Evolutionary conservation across 140 eudicot genomes (phyloP).

Genomic region (Stevia rebaudiana): DNA sequence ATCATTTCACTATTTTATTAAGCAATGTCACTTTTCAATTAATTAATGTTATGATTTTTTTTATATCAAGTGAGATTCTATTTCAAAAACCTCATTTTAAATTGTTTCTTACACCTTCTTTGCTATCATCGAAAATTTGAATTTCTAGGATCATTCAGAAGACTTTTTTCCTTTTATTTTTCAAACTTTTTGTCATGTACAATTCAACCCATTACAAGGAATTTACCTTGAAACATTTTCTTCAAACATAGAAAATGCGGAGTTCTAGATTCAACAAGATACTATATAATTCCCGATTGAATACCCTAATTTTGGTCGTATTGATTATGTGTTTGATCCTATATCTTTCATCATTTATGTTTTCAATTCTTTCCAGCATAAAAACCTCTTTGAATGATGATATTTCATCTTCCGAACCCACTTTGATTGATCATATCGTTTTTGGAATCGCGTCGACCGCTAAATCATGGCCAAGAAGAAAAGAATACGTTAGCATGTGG

Average conservation of each 20-base stretch:
- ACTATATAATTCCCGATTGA: slow-evolving; percentile 13
- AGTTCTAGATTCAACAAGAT: slow-evolving; percentile 12
- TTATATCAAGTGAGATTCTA: background rate
- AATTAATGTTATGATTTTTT: background rate
- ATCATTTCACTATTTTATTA: background rate
- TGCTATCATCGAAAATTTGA: background rate
- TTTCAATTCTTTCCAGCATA: slow-evolving; percentile 12
- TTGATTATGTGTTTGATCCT: slow-evolving; percentile 21
- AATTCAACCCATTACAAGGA: slow-evolving; percentile 8
- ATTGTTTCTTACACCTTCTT: background rate
- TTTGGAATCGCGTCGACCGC: slow-evolving; percentile 63
- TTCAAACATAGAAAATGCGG: slow-evolving; percentile 11
- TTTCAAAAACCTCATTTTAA: background rate
- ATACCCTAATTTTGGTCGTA: slow-evolving; percentile 21
- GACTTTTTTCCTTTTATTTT: background rate
- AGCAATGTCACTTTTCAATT: background rate
- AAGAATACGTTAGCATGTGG: slow-evolving; percentile 54
- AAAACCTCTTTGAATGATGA: slow-evolving; percentile 1
- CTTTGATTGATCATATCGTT: slow-evolving; percentile 52
- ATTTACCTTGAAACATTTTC: background rate
- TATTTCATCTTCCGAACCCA: slow-evolving; percentile 22
- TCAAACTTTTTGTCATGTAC: slow-evolving; percentile 12
- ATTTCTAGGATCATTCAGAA: background rate
- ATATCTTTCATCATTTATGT: slow-evolving; percentile 25
- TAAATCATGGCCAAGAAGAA: slow-evolving; percentile 42